These are phyloP conservation scores for Saitozyma podzolica DNA, from an alignment of 768 basidiomycete genomes.

Conservation along the genomic window DNA sequence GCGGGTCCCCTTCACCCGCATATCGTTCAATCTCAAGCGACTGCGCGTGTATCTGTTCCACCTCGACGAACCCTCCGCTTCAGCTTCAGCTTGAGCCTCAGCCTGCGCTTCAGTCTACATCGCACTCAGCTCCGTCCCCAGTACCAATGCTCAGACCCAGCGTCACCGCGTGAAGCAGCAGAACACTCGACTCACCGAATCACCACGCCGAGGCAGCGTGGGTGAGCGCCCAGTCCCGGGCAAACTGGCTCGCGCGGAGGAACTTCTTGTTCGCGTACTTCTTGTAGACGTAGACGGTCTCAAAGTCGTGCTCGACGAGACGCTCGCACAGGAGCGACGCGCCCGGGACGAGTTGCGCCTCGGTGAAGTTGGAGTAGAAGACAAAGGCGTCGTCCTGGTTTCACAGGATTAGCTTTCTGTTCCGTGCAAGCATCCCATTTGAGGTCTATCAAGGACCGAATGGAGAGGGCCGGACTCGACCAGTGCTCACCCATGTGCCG, in stretches of 20 bases:
- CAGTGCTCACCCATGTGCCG: conserved; percentile 84
- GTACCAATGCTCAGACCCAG: no score
- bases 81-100: no score
- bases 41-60: no score
- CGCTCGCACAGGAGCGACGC: conserved; percentile 80
- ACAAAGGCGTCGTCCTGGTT: conserved; percentile 82
- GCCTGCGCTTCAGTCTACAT: no score
- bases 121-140: no score
- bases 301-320: conserved; percentile 74
- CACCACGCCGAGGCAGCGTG: conserved; percentile 30
- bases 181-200: conserved; percentile 1
- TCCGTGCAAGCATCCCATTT: neutral
- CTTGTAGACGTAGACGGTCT: conserved; percentile 83
- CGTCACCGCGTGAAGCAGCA: no score
- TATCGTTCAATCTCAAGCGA: no score
- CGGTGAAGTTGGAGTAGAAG: conserved; percentile 88
- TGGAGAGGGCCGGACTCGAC: conserved; percentile 1
- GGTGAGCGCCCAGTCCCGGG: conserved; percentile 55
- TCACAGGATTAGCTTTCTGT: conserved; percentile 12
- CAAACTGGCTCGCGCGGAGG: conserved; percentile 69
- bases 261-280: conserved; percentile 99
- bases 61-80: no score
- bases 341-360: conserved; percentile 79
- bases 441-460: neutral
- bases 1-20: no score